phyloP scores from a whole-genome alignment of 306 rosid genomes.

The Vicia faba region DNA sequence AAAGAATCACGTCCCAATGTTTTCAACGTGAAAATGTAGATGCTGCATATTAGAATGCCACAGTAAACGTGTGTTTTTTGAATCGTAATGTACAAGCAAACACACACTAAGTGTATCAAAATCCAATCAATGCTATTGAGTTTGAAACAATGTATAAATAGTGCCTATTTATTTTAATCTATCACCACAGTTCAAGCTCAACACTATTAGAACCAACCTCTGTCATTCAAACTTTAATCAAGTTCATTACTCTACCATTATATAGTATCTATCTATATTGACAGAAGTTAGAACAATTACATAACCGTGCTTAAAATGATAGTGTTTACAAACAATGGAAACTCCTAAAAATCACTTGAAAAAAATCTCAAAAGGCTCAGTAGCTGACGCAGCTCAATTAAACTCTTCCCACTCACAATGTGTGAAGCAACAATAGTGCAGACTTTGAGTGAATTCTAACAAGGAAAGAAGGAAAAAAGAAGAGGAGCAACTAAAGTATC shows the following conservation, averaged over 20 bases:
- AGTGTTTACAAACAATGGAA: conserved; percentile 9
- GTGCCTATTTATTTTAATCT: background rate
- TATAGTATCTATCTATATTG: conserved; percentile 2
- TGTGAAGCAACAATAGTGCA: conserved; percentile 5
- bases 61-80: too few relatives aligned
- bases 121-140: too few relatives aligned
- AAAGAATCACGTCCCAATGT: too few relatives aligned
- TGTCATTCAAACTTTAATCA: background rate
- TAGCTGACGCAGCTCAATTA: conserved; percentile 8
- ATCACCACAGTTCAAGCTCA: background rate
- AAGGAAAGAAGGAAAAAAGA: background rate
- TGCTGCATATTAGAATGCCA: too few relatives aligned
- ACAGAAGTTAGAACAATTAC: background rate
- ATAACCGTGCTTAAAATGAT: conserved; percentile 18
- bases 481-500: conserved; percentile 12
- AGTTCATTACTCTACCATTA: background rate
- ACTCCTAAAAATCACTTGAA: conserved; percentile 22
- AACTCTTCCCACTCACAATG: background rate
- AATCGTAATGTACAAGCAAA: too few relatives aligned
- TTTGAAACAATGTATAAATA: too few relatives aligned
- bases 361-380: background rate
- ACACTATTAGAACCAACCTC: background rate
- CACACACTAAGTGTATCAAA: too few relatives aligned
- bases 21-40: too few relatives aligned
- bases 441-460: conserved; percentile 5